Evolutionary conservation across 805 yeast species (phyloP), one percentile per base, ranked within the genome.

Genomic region (Barnettozyma siamensis): DNA sequence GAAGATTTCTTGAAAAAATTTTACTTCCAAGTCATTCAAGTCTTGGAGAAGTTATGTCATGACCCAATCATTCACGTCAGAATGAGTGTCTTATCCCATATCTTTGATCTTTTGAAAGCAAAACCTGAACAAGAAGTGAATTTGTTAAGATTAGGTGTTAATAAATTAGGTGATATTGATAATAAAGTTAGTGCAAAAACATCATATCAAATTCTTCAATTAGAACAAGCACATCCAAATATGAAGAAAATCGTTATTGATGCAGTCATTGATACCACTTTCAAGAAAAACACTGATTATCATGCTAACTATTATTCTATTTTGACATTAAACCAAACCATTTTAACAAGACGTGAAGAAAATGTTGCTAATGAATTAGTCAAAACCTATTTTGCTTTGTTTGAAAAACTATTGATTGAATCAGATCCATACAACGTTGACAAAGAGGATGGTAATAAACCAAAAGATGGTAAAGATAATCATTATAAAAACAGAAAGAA

Each of bases 111-210:
- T 33, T 67, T 93, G 45, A 80, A 80, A 48, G 71, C 83, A 6
- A 91, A 89, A 62, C 98, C 99, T 4, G 99, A 93, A 66, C 99
- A 93, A 69, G 99, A 93, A 63, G 94, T 82, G 39, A 93, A 93
- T 61, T 68, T 93, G 50, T 70, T 93, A 54, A 75, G 88, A 53
- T 70, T 93, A 40, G 96, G 95, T 40, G 93, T 88, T 35, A 93
- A 93, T 62, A 93, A 93, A 60, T 70, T 93, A 29, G 99, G 99
- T 65, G 99, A 93, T 59, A 75, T 76, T 33, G 96, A 91, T 48
- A 83, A 86, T 47, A 88, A 88, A 59, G 96, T 93, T 5, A 78
- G 94, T 1, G 84, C 98, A 1, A 86, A 86, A 57, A 78, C 95
- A 1, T 88, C 97, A 5, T 87, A 77, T 60, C 80, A 82, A 48